Percentiles rank a stretch among this genome's conserved stretches.
Evolutionary conservation across 2,329 filamentous ascomycete genomes (phyloP).

Genomic region (Emergomyces orientalis): DNA sequence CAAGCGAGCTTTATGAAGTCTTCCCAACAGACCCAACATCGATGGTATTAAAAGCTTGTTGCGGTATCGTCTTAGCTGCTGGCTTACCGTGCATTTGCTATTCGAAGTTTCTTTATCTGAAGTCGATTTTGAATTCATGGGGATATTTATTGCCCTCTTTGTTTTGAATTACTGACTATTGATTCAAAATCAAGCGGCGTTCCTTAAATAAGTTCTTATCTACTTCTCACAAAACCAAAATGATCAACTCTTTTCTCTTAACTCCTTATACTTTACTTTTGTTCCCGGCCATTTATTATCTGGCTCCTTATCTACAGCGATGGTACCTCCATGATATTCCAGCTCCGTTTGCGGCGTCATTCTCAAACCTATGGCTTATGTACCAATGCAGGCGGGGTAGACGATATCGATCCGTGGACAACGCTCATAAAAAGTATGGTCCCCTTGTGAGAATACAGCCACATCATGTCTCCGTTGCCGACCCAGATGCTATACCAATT

Average conservation of each 20-base stretch:
- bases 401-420: constrained; percentile 56
- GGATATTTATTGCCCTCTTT: too few relatives aligned
- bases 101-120: too few relatives aligned
- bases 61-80: neutral
- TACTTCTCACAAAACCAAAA: constrained; percentile 12
- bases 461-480: constrained; percentile 72
- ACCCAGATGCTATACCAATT: constrained; percentile 63
- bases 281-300: constrained; percentile 45
- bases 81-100: too few relatives aligned
- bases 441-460: constrained; percentile 77
- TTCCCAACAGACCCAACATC: neutral
- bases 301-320: constrained; percentile 47
- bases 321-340: constrained; percentile 44
- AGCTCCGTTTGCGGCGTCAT: constrained; percentile 47
- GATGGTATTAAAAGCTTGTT: neutral
- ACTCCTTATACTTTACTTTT: constrained; percentile 38
- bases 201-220: too few relatives aligned
- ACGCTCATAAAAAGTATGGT: constrained; percentile 64
- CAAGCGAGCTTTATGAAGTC: neutral
- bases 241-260: constrained; percentile 26
- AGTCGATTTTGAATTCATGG: too few relatives aligned
- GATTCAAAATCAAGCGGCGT: too few relatives aligned
- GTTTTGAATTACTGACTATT: too few relatives aligned
- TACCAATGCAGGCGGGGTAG: constrained; percentile 55
- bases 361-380: constrained; percentile 75